Base-by-base conservation (phyloP, 2,329 filamentous ascomycete species). In the Keithomyces neogunnii region DNA sequence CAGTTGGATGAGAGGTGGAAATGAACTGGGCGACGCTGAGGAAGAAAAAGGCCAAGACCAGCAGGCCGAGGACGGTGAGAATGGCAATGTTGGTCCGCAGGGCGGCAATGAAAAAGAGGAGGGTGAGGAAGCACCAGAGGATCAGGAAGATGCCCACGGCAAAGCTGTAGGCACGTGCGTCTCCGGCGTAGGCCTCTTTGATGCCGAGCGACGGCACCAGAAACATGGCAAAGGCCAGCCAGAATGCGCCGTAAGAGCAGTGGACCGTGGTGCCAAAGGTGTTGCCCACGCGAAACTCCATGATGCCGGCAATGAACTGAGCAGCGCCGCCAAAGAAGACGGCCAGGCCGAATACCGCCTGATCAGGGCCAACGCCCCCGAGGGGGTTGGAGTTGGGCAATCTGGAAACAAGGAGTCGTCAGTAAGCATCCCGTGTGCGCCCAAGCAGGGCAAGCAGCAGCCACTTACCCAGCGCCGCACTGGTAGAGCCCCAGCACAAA, bases 241-340 rank as follows among this genome's bases (percentile, higher is more conserved):
- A 83, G 69, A 83, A 83, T 53, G 78, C 78, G 52, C 79, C 78
- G 60, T 82, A 84, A 3, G 76, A 80, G 42, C 75, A 77, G 53
- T 82, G 77, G 7, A 81, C 76, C 5, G 79, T 82, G 32, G 77
- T 78, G 70, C 78, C 80, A 49, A 82, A 82, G 9, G 78, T 82
- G 67, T 82, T 83, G n/a, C 80, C 80, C 8, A 80, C 70, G 10
- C 64, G 63, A 53, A 73, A 73, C 56, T 73, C 65, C 65, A 73
- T 69, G 30, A 87, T 85, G 61, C 84, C 84, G 45, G 82, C 81
- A 48, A 85, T 69, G 61, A 86, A 69, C 64, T 87, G 84, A n/a
- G 85, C 76, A 6, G 85, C 70, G 52, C 84, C 84, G 63, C 84
- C 84, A 63, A 86, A 85, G 49, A 68, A 69, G 48, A 69, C 59